phyloP scores from a whole-genome alignment of 1,139 yeast genomes.

The Candida sojae region DNA sequence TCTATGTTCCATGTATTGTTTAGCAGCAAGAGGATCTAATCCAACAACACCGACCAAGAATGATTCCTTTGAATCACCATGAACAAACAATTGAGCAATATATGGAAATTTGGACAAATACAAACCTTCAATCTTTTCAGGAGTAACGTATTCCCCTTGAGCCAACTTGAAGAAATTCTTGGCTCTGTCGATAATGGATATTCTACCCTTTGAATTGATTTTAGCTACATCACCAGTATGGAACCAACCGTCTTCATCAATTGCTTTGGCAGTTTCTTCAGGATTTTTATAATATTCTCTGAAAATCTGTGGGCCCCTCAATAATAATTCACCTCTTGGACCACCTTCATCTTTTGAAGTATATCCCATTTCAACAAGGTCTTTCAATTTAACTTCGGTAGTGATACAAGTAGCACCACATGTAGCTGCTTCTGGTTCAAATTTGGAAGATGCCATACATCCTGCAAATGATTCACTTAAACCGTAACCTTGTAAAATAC shows the following conservation, averaged over 20 bases:
- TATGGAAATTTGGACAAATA: slow-evolving; percentile 36
- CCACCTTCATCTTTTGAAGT: slow-evolving; percentile 30
- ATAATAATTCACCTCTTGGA: slow-evolving; percentile 43
- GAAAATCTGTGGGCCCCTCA: slow-evolving; percentile 44
- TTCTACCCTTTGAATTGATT: slow-evolving; percentile 22
- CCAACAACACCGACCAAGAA: slow-evolving; percentile 68
- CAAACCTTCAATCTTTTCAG: slow-evolving; percentile 42
- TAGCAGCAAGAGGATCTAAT: slow-evolving; percentile 32
- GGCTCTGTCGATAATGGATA: slow-evolving; percentile 42
- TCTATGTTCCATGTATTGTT: slow-evolving; percentile 19
- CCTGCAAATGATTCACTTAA: slow-evolving; percentile 51
- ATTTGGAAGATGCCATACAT: slow-evolving; percentile 28
- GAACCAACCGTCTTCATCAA: slow-evolving; percentile 59
- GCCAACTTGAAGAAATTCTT: slow-evolving; percentile 47
- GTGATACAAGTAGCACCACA: slow-evolving; percentile 40
- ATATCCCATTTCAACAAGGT: slow-evolving; percentile 42
- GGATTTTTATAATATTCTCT: slow-evolving; percentile 38
- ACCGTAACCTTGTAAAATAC: slow-evolving; percentile 48
- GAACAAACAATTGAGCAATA: slow-evolving; percentile 36
- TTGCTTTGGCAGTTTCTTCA: slow-evolving; percentile 41
- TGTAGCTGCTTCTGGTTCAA: slow-evolving; percentile 35
- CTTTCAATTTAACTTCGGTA: slow-evolving; percentile 37
- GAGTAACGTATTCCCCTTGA: slow-evolving; percentile 48
- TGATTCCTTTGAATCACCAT: slow-evolving; percentile 66
- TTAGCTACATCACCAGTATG: slow-evolving; percentile 43